Base-by-base conservation (phyloP, 768 basidiomycete species). In the Gymnopilus junonius region DNA sequence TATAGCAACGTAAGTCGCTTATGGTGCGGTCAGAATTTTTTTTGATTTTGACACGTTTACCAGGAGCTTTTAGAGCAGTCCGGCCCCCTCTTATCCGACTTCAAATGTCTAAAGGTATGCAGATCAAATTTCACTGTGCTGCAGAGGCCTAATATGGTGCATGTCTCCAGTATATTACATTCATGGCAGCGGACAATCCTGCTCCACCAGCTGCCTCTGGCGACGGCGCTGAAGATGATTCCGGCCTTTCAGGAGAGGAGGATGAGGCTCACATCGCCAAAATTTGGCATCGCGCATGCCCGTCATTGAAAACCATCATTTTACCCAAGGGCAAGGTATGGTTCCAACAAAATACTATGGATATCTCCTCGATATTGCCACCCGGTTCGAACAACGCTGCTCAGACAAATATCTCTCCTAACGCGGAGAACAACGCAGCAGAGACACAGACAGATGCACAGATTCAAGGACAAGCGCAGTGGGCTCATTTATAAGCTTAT, bases 241-340 rank as follows among this genome's bases (percentile, higher is more conserved):
- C 58, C 25, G 27, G 23, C 10, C 4, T 27, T 8, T 29, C 46
- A 15, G 54, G 25, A 27, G 73, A 74, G 23, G 53, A 62, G 8
- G 77, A 83, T 58, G 88, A 90, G 69, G 75, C 76, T 15, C 73
- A 75, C 63, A 81, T 89, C 11, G 88, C 85, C n/a, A 73, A 73
- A 48, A 68, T 73, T 46, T 90, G 88, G 88, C 83, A 84, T 58
- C 66, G 71, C 21, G 81, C 82, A 25, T 90, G 88, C 71, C 85
- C 86, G 3, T 86, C 87, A 0, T 76, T 90, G 31, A 78, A 79
- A 61, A 89, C 89, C 0, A 86, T 90, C 57, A 88, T 90, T 15
- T 73, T 90, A 0, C 87, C 89, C 0, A 80, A 80, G 61, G 89
- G 89, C 2, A 74, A 81, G 56, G 83, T 89, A 8, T 90, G 89